Percentiles rank a stretch among this genome's conserved stretches.
Conservation (phyloP, 169 alveolate genomes). For the Plasmodium ovale region DNA sequence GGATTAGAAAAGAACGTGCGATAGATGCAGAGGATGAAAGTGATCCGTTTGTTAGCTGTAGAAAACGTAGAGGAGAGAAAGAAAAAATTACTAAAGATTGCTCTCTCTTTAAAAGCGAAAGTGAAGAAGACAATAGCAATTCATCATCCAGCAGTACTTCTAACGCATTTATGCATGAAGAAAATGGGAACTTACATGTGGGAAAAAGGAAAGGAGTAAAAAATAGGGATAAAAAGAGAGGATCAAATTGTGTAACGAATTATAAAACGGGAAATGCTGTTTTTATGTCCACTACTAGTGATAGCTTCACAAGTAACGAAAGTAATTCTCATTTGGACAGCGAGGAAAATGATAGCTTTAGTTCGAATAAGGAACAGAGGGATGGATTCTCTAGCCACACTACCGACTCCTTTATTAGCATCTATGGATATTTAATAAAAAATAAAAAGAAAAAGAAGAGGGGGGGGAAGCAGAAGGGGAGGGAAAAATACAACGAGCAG, state of each 20-base stretch:
- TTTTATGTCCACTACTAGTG: constrained; percentile 47
- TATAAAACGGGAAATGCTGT: constrained; percentile 12
- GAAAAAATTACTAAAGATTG: neutral
- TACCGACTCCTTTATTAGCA: constrained; percentile 54
- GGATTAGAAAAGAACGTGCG: constrained; percentile 2
- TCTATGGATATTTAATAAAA: constrained; percentile 55
- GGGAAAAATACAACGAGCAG: neutral
- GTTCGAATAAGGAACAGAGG: constrained; percentile 45
- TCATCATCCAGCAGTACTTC: constrained; percentile 49
- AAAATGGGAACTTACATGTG: constrained; percentile 4
- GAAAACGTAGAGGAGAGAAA: constrained; percentile 8
- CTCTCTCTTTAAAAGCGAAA: constrained; percentile 34
- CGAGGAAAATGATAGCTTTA: constrained; percentile 39
- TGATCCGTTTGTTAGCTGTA: neutral
- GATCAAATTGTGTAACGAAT: neutral
- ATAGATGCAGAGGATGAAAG: neutral
- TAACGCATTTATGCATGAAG: constrained; percentile 29
- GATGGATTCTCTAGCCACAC: constrained; percentile 18
- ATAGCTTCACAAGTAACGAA: constrained; percentile 58
- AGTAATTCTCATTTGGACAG: constrained; percentile 25
- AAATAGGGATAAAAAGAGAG: constrained; percentile 10
- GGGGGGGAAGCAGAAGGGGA: neutral
- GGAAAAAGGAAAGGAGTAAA: constrained; percentile 16
- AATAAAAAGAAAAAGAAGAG: constrained; percentile 17
- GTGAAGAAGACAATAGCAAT: constrained; percentile 34